A percentile compares a stretch with the other conserved stretches of the same genome.
phyloP scores from a whole-genome alignment of 805 yeast genomes.

The Pichia deserticola region DNA sequence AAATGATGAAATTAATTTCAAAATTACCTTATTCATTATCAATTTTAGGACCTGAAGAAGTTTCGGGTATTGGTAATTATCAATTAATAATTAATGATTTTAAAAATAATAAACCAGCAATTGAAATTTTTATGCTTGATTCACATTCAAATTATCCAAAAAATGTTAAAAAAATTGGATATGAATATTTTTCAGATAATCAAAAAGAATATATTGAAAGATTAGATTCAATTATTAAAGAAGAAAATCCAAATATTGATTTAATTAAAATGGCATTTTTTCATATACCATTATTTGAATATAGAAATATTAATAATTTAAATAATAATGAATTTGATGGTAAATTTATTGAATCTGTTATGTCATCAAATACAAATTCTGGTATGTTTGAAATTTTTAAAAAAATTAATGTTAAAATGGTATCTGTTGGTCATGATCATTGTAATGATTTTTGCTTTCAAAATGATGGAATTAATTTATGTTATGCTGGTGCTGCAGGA shows the following conservation, averaged over 20 bases:
- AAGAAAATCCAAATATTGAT: conserved; percentile 41
- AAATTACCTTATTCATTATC: conserved; percentile 65
- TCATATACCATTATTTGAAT: conserved; percentile 93
- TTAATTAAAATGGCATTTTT: conserved; percentile 65
- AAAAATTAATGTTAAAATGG: conserved; percentile 64
- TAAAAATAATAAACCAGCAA: conserved; percentile 29
- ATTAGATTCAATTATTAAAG: conserved; percentile 5
- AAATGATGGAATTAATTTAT: conserved; percentile 60
- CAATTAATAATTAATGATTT: conserved; percentile 37
- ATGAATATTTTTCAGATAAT: conserved; percentile 64
- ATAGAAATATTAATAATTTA: conserved; percentile 16
- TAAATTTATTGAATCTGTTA: conserved; percentile 57
- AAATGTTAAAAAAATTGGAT: conserved; percentile 55
- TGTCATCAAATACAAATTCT: conserved; percentile 68
- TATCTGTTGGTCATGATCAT: conserved; percentile 91
- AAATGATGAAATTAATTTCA: conserved; percentile 49
- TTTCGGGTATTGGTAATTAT: conserved; percentile 84
- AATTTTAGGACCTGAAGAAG: conserved; percentile 51
- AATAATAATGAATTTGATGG: conserved; percentile 43
- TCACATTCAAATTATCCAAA: conserved; percentile 73
- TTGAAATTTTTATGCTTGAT: conserved; percentile 72
- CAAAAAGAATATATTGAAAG: conserved; percentile 17
- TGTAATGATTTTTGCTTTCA: conserved; percentile 81
- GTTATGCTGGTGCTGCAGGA: conserved; percentile 92
- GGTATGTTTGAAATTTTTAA: conserved; percentile 55